phyloP scores from a whole-genome alignment of 768 basidiomycete species.

The Filobasidium floriforme region DNA sequence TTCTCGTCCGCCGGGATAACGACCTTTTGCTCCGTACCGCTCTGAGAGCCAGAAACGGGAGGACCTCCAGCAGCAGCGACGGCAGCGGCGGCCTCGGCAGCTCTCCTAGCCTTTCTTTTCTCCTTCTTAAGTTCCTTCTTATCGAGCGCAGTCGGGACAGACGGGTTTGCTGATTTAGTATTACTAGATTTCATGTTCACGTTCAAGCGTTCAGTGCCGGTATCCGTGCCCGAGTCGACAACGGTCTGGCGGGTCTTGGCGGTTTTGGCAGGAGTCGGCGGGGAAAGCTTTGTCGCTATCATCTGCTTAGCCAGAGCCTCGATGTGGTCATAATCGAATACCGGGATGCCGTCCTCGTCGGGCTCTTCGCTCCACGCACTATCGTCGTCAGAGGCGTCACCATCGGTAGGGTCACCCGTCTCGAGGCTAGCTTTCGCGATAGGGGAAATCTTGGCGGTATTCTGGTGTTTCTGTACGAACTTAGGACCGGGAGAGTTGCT shows the following conservation, averaged over 20 bases:
- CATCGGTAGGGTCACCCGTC: conserved; percentile 1
- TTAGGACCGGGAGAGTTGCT: neutral
- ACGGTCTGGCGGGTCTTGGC: neutral
- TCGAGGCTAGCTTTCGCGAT: neutral
- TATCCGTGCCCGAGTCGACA: neutral
- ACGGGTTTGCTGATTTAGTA: neutral
- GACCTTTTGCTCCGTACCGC: conserved; percentile 8
- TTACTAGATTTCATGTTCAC: neutral
- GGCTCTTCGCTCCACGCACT: neutral
- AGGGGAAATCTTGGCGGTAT: neutral
- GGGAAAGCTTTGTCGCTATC: too few species aligned
- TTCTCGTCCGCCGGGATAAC: conserved; percentile 14
- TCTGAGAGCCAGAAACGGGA: neutral
- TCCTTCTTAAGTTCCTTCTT: neutral
- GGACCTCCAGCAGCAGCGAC: too few species aligned
- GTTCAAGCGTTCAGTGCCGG: neutral
- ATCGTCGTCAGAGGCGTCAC: conserved; percentile 5
- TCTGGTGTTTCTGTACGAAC: neutral
- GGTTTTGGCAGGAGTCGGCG: neutral
- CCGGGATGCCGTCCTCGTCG: neutral
- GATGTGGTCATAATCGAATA: neutral
- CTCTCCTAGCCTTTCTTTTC: neutral
- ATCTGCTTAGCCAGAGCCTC: neutral
- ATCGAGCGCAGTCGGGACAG: neutral
- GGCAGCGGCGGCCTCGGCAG: neutral